Conservation (phyloP, 345 rosid species). For the Salix koriyanagi region DNA sequence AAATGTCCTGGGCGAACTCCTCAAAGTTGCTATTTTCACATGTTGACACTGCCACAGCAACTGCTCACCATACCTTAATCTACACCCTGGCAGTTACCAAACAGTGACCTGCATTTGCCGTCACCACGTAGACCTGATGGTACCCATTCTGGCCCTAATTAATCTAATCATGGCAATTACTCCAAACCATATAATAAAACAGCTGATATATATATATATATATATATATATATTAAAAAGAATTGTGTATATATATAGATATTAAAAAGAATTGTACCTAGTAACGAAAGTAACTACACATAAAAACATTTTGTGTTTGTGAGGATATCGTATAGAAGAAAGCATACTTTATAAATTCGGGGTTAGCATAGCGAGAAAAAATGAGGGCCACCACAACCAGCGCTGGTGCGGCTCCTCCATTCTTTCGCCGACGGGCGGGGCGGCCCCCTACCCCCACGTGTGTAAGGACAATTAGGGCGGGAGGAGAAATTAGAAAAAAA, state of each 20-base stretch:
- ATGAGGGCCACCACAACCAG: not conserved
- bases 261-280: too few relatives aligned
- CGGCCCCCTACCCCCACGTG: slow-evolving; percentile 14
- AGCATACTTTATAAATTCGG: too few relatives aligned
- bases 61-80: not conserved
- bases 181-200: too few relatives aligned
- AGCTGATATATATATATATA: too few relatives aligned
- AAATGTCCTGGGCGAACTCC: not conserved
- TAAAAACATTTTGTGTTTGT: too few relatives aligned
- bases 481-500: not conserved
- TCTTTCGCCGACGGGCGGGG: slow-evolving; percentile 3
- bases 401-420: not conserved
- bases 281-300: too few relatives aligned
- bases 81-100: not conserved
- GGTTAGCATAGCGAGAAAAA: not conserved
- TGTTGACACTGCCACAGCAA: not conserved
- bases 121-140: not conserved
- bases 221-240: too few relatives aligned
- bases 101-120: not conserved
- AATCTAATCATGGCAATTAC: not conserved
- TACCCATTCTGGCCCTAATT: not conserved
- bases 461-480: slow-evolving; percentile 10
- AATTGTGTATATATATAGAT: too few relatives aligned
- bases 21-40: not conserved
- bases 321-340: too few relatives aligned